These are phyloP conservation scores for Cryptosporidium sp. DNA, from an alignment of 169 alveolate species.

Conservation along the genomic window DNA sequence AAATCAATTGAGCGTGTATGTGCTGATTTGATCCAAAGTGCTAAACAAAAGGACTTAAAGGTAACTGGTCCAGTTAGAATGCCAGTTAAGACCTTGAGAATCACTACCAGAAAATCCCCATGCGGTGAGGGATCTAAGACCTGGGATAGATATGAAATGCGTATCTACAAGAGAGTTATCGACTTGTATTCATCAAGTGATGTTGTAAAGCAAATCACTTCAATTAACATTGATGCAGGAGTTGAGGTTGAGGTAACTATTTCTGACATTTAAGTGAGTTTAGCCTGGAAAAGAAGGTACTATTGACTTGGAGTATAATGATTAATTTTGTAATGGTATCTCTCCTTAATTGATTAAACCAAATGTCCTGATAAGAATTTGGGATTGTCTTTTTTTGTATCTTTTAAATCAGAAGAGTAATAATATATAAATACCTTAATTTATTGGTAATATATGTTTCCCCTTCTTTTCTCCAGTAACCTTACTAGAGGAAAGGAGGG, in stretches of 20 bases:
- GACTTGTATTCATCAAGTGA: slow-evolving; percentile 96
- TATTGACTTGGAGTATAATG: slow-evolving; percentile 7
- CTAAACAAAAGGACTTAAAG: slow-evolving; percentile 92
- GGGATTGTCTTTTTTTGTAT: not conserved
- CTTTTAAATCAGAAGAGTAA: not conserved
- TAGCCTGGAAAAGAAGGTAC: slow-evolving; percentile 10
- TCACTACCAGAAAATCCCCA: slow-evolving; percentile 97
- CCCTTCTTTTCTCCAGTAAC: no score
- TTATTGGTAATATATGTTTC: not conserved
- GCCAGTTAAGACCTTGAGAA: slow-evolving; percentile 95
- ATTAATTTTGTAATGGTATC: not conserved
- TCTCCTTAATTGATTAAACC: not conserved
- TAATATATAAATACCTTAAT: not conserved
- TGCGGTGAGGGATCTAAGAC: slow-evolving; percentile 99
- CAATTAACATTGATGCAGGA: slow-evolving; percentile 96
- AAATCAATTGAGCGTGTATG: slow-evolving; percentile 92
- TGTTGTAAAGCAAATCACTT: slow-evolving; percentile 96
- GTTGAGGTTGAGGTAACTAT: slow-evolving; percentile 97
- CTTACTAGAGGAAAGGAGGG: not conserved
- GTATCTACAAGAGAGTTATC: slow-evolving; percentile 97
- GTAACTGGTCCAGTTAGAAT: slow-evolving; percentile 97
- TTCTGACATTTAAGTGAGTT: slow-evolving; percentile 82
- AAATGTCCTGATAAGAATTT: not conserved
- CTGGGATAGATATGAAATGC: slow-evolving; percentile 97
- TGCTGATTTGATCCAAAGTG: slow-evolving; percentile 92